These are phyloP conservation scores for Xylaria cubensis DNA, from an alignment of 495 filamentous ascomycete genomes.

Conservation along the genomic window DNA sequence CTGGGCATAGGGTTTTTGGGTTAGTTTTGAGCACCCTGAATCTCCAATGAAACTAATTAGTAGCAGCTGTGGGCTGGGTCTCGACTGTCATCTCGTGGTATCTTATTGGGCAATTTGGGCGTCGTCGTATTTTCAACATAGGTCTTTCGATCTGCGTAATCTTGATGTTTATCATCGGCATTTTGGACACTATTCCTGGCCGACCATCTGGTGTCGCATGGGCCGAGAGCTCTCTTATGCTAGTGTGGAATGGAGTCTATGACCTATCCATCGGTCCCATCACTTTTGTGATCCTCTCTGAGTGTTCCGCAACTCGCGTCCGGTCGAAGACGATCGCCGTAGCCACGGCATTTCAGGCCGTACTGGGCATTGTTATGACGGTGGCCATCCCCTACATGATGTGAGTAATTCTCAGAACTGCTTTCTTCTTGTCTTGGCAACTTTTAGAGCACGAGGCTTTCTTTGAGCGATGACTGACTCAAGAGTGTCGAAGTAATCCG, in stretches of 20 bases:
- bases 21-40: conserved; percentile 29
- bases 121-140: conserved; percentile 59
- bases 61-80: conserved; percentile 48
- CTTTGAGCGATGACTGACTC: background rate
- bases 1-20: conserved; percentile 58
- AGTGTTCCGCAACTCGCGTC: conserved; percentile 63
- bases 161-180: conserved; percentile 64
- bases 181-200: conserved; percentile 60
- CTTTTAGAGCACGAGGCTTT: background rate
- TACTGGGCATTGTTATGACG: conserved; percentile 66
- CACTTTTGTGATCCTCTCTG: conserved; percentile 67
- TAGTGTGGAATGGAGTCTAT: conserved; percentile 66
- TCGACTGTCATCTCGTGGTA: conserved; percentile 62
- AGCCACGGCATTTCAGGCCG: conserved; percentile 64
- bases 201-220: conserved; percentile 53
- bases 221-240: conserved; percentile 60
- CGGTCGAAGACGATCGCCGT: conserved; percentile 69
- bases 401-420: background rate
- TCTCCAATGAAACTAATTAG: conserved; percentile 21
- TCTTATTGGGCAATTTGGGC: conserved; percentile 59
- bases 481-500: conserved; percentile 49
- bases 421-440: background rate
- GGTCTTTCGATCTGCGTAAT: conserved; percentile 56
- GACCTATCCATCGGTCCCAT: conserved; percentile 65
- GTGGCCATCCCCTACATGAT: conserved; percentile 72